phyloP scores from a whole-genome alignment of 2,329 filamentous ascomycete genomes.

The Aspergillus latus region DNA sequence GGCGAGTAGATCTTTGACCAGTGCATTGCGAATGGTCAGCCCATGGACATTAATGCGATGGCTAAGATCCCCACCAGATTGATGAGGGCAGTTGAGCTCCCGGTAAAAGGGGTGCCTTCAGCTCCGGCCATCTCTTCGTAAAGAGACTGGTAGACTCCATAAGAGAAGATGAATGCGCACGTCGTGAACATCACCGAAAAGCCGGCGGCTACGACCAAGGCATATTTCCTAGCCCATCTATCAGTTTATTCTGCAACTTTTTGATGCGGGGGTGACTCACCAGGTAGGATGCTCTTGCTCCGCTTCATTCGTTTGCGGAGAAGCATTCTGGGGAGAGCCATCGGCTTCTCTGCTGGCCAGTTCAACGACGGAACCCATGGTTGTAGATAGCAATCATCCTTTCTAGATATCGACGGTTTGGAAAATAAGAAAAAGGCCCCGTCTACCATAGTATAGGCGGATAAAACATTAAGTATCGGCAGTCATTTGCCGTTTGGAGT shows the following conservation, averaged over 20 bases:
- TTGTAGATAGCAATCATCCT: not conserved
- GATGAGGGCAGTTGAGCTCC: conserved; percentile 36
- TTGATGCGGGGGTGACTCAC: not conserved
- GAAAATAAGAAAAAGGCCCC: no score
- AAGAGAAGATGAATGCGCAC: conserved; percentile 42
- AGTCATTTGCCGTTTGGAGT: not conserved
- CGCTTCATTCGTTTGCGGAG: not conserved
- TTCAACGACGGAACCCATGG: conserved; percentile 1
- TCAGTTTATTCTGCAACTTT: not conserved
- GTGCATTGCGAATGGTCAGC: conserved; percentile 36
- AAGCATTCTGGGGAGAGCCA: not conserved
- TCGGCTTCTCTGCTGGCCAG: not conserved
- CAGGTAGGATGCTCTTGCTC: conserved; percentile 4
- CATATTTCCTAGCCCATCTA: conserved; percentile 8
- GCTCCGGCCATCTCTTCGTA: conserved; percentile 38
- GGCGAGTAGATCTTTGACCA: conserved; percentile 39
- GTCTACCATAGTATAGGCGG: not conserved
- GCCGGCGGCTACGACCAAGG: conserved; percentile 24
- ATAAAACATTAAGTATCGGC: not conserved
- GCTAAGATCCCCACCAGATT: conserved; percentile 41
- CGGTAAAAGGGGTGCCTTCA: conserved; percentile 34
- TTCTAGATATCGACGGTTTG: not conserved
- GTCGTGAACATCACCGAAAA: conserved; percentile 38
- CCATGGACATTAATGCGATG: conserved; percentile 41
- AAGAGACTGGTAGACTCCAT: conserved; percentile 44